These are phyloP conservation scores for Begonia fuchsioides DNA, from an alignment of 306 rosid species.

Conservation along the genomic window DNA sequence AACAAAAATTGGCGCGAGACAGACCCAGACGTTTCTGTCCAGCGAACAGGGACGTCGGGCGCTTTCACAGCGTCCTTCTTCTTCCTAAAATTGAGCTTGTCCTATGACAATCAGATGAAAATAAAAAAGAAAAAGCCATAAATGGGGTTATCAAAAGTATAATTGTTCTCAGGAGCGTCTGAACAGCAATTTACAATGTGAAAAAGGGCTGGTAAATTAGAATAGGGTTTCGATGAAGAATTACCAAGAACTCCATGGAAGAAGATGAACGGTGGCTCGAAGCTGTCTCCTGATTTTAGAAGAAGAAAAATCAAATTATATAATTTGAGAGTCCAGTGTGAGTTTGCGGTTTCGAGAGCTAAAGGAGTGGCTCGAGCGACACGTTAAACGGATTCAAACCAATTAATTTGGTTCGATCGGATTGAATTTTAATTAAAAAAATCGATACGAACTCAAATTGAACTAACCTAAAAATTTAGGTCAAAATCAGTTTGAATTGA, in stretches of 20 bases:
- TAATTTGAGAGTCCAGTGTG: too few species aligned
- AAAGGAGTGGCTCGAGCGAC: too few species aligned
- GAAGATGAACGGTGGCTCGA: neutral
- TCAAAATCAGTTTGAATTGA: too few species aligned
- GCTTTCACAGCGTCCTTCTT: slow-evolving; percentile 25
- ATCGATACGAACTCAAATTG: too few species aligned
- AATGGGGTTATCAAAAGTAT: neutral
- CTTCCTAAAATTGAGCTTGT: slow-evolving; percentile 31
- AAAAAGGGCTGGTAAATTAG: neutral
- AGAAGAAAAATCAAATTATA: too few species aligned
- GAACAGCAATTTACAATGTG: neutral
- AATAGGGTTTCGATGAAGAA: neutral
- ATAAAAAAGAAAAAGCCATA: slow-evolving; percentile 1
- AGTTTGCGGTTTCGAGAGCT: too few species aligned
- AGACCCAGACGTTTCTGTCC: slow-evolving; percentile 59
- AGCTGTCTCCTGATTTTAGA: too few species aligned
- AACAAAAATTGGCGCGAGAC: slow-evolving; percentile 49
- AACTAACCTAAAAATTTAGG: too few species aligned
- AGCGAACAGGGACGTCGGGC: slow-evolving; percentile 24
- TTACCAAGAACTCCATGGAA: slow-evolving; percentile 12
- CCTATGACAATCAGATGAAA: slow-evolving; percentile 13
- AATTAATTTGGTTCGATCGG: too few species aligned
- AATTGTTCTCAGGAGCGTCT: neutral
- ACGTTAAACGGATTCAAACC: too few species aligned
- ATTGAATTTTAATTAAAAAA: too few species aligned